Evolutionary conservation across 2,329 filamentous ascomycete genomes (phyloP).

Genomic region (Rutstroemia sp.): DNA sequence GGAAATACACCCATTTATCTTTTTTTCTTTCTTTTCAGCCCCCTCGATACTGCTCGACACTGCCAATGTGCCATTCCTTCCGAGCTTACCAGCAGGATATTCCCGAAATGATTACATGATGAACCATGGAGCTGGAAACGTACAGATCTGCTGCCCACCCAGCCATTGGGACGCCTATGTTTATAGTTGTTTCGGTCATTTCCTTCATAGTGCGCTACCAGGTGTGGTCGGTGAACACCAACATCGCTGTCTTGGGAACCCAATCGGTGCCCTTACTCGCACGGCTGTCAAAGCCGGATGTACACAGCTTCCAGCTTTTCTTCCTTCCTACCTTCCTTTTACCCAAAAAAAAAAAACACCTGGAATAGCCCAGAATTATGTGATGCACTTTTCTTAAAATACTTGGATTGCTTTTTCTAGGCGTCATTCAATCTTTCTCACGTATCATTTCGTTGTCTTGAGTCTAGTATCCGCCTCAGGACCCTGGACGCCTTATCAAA

Average conservation of each 20-base stretch:
- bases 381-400: not conserved
- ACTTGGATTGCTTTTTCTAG: not conserved
- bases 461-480: not conserved
- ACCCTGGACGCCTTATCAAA: not conserved
- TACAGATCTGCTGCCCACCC: not conserved
- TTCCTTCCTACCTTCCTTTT: not conserved
- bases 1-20: not conserved
- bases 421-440: not conserved
- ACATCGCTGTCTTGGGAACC: not conserved
- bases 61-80: not conserved
- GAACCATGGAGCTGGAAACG: constrained; percentile 7
- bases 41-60: not conserved
- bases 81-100: not conserved
- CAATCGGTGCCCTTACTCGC: not conserved
- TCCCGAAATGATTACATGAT: constrained; percentile 1
- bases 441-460: too few species aligned
- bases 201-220: not conserved
- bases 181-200: constrained; percentile 1
- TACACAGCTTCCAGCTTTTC: too few species aligned
- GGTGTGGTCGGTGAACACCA: not conserved
- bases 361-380: not conserved
- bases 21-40: too few species aligned
- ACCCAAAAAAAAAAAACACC: not conserved
- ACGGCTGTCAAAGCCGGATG: too few species aligned
- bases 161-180: not conserved